phyloP scores from a whole-genome alignment of 208 protist genomes.

The Acanthamoeba sp. region DNA sequence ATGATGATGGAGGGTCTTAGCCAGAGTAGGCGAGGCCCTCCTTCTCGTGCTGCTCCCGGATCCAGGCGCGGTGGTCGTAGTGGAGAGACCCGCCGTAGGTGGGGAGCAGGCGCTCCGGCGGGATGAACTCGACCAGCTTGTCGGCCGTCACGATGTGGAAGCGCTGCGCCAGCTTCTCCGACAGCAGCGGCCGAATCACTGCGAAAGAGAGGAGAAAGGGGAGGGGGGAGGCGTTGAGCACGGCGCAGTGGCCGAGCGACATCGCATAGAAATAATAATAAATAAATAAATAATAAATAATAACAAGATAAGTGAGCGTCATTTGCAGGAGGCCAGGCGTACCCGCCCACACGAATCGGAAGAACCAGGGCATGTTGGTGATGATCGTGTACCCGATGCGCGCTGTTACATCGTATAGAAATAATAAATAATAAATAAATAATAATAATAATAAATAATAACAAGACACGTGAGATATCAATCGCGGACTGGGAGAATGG shows the following conservation, averaged over 20 bases:
- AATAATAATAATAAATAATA: too few species aligned
- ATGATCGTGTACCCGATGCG: slow-evolving; percentile 22
- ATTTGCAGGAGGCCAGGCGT: too few species aligned
- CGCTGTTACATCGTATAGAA: too few species aligned
- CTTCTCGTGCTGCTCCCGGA: background rate
- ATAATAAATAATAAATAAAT: too few species aligned
- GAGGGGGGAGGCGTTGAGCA: too few species aligned
- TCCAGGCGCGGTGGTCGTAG: slow-evolving; percentile 21
- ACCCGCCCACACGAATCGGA: slow-evolving; percentile 36
- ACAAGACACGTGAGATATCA: too few species aligned
- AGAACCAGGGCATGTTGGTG: slow-evolving; percentile 23
- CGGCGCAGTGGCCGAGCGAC: too few species aligned
- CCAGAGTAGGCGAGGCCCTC: background rate
- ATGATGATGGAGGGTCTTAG: too few species aligned
- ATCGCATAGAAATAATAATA: too few species aligned
- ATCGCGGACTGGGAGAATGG: too few species aligned
- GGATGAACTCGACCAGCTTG: background rate
- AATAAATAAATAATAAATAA: too few species aligned
- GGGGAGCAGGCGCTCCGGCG: background rate
- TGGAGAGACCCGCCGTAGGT: background rate
- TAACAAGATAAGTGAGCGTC: too few species aligned
- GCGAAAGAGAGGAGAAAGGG: background rate
- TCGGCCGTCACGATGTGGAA: slow-evolving; percentile 26
- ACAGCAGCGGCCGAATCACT: slow-evolving; percentile 51
- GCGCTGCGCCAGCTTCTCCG: slow-evolving; percentile 11